Evolutionary conservation across 2,329 filamentous ascomycete species (phyloP), one percentile per base, ranked within the genome.

Genomic region (Hypoxylon sp.): DNA sequence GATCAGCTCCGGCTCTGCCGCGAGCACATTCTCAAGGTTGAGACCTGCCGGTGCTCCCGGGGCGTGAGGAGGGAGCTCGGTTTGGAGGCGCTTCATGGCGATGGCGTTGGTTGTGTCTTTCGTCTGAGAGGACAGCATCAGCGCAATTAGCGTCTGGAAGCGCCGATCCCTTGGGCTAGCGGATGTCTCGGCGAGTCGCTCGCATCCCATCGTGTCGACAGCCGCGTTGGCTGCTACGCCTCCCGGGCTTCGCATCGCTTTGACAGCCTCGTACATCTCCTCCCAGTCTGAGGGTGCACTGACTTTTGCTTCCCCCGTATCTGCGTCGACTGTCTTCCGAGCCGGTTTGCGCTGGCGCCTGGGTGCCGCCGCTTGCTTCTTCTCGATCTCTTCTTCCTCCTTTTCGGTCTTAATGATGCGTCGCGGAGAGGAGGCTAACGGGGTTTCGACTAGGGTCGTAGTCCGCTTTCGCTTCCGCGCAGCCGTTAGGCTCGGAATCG

Each of bases 171-270:
- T 82, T 25, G 82, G 76, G 61, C 80, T 83, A 9, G 85, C 83
- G 1, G 73, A 78, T 14, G 80, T 77, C 50, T 84, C 81, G 2
- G 91, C 92, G 8, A 96, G 84, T 6, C 87, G 87, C 79, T 94
- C 94, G 79, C 96, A 99, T 9, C 96, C 96, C 94, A 98, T 97
- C 0, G 95, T 98, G 78, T 99, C 96, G 9, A 99, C 96, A 0
- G 95, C 92, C 0, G 96, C 96, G 86, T 91, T 79, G 82, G 86
- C 76, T 76, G 91, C 80, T 80, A 79, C 74, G 5, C 84, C 85
- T 2, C 84, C 85, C 0, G 80, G 76, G 3, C 79, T 77, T 1
- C 88, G 90, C 94, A 98, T 97, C 74, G 87, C 85, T 74, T 90
- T 90, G 46, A 96, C 91, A 0, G 88, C 81, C 32, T 85, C 80